Evolutionary conservation across 768 basidiomycete genomes (phyloP).

Genomic region (Russula ochroleuca): DNA sequence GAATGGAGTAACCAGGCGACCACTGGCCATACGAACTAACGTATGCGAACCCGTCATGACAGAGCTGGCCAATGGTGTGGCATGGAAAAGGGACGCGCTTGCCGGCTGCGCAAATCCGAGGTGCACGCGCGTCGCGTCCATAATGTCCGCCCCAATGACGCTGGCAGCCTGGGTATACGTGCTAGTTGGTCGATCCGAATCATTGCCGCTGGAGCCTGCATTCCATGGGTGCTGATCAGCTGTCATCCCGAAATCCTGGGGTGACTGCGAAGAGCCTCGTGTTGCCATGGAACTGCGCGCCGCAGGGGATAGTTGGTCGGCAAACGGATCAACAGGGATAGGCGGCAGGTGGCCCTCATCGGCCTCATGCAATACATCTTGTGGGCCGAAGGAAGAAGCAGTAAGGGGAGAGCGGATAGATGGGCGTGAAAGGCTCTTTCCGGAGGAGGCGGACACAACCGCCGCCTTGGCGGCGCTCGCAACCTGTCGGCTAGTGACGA

Average conservation of each 20-base stretch:
- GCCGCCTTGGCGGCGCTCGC: slow-evolving; percentile 75
- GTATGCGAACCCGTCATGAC: slow-evolving; percentile 38
- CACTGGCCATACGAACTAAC: slow-evolving; percentile 58
- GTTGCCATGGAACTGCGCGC: slow-evolving; percentile 33
- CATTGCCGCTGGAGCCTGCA: slow-evolving; percentile 32
- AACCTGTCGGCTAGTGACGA: slow-evolving; percentile 72
- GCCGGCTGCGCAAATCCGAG: slow-evolving; percentile 44
- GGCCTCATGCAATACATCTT: slow-evolving; percentile 54
- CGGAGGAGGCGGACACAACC: slow-evolving; percentile 46
- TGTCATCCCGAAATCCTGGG: slow-evolving; percentile 28
- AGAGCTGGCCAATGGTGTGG: slow-evolving; percentile 20
- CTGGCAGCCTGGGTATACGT: slow-evolving; percentile 51
- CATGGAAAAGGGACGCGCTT: slow-evolving; percentile 29
- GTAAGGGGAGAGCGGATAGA: slow-evolving; percentile 63
- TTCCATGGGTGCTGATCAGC: slow-evolving; percentile 19
- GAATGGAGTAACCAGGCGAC: slow-evolving; percentile 51
- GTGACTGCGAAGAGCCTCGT: slow-evolving; percentile 28
- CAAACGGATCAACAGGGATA: slow-evolving; percentile 51
- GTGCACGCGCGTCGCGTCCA: slow-evolving; percentile 64
- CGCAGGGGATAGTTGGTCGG: slow-evolving; percentile 48
- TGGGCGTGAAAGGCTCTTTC: slow-evolving; percentile 43
- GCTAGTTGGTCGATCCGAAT: slow-evolving; percentile 52
- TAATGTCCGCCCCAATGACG: slow-evolving; percentile 47
- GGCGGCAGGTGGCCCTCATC: slow-evolving; percentile 34
- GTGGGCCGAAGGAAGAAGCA: slow-evolving; percentile 64